phyloP scores from a whole-genome alignment of 805 yeast species.

The Peterozyma xylosa region DNA sequence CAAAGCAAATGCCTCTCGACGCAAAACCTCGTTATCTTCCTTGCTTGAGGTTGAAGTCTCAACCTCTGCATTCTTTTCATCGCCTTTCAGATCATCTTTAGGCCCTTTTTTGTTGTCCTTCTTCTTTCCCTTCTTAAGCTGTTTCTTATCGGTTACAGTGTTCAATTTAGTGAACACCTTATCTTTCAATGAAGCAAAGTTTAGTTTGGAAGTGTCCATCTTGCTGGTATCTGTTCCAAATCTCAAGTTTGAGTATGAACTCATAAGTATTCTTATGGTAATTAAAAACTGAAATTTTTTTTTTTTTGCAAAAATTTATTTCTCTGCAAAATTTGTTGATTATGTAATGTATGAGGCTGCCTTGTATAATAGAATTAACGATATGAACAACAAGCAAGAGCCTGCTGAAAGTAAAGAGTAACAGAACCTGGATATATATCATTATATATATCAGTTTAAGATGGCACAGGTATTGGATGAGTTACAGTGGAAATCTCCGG shows the following conservation, averaged over 20 bases:
- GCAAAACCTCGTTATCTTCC: constrained; percentile 29
- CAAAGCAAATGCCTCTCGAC: constrained; percentile 68
- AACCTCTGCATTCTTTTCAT: constrained; percentile 9
- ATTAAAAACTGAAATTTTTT: too few species aligned
- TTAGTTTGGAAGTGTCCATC: constrained; percentile 39
- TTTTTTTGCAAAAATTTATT: too few species aligned
- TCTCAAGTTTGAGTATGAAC: too few species aligned
- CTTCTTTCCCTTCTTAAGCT: constrained; percentile 12
- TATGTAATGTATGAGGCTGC: too few species aligned
- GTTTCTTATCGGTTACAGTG: constrained; percentile 15
- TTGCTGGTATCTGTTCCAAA: not conserved
- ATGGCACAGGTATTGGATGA: constrained; percentile 56
- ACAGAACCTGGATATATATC: too few species aligned
- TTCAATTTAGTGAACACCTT: constrained; percentile 50
- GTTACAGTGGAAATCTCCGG: constrained; percentile 95
- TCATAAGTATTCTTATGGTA: too few species aligned
- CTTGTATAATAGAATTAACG: too few species aligned
- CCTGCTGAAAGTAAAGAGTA: too few species aligned
- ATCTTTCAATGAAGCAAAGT: constrained; percentile 53
- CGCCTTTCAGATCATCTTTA: constrained; percentile 13
- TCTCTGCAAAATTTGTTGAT: too few species aligned
- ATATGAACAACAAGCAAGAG: too few species aligned
- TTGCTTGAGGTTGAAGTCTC: constrained; percentile 3
- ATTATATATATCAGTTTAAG: not conserved
- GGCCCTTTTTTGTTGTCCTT: constrained; percentile 16